Evolutionary conservation across 192 early-diverging fungal genomes (phyloP).

Genomic region (Entomortierella lignicola): DNA sequence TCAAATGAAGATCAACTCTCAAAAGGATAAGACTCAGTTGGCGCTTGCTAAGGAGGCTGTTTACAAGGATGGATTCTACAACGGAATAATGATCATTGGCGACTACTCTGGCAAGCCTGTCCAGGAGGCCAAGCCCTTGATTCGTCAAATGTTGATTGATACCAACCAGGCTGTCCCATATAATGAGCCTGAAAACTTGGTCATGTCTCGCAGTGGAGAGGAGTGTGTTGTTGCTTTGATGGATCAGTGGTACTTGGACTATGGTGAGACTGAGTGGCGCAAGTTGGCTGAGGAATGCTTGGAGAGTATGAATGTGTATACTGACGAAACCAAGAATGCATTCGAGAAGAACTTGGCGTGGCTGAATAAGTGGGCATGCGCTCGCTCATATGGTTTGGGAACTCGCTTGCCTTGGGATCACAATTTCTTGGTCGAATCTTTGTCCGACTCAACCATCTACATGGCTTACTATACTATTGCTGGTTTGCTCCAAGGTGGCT

Average conservation of each 20-base stretch:
- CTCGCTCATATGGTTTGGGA: constrained; percentile 93
- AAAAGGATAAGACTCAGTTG: constrained; percentile 94
- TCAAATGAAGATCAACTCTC: constrained; percentile 94
- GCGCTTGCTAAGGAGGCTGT: constrained; percentile 93
- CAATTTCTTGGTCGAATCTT: constrained; percentile 92
- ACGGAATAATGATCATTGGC: constrained; percentile 88
- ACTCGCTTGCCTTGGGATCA: constrained; percentile 94
- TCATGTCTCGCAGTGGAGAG: constrained; percentile 94
- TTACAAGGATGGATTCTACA: constrained; percentile 99
- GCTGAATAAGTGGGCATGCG: constrained; percentile 98
- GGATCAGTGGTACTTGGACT: constrained; percentile 99
- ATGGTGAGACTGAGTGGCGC: constrained; percentile 92
- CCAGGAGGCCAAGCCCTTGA: constrained; percentile 89
- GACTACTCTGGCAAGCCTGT: constrained; percentile 86
- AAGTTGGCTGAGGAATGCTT: constrained; percentile 81
- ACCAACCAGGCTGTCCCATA: constrained; percentile 83
- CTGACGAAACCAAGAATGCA: constrained; percentile 84
- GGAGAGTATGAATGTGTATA: constrained; percentile 81
- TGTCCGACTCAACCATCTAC: constrained; percentile 99
- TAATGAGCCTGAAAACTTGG: constrained; percentile 93
- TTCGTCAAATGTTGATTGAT: constrained; percentile 81
- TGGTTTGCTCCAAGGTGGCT: constrained; percentile 87
- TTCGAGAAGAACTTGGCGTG: constrained; percentile 91
- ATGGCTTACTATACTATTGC: constrained; percentile 99
- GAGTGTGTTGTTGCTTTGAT: constrained; percentile 96